Base-by-base conservation (phyloP, 1,284 basidiomycete species). In the Porodaedalea pini region DNA sequence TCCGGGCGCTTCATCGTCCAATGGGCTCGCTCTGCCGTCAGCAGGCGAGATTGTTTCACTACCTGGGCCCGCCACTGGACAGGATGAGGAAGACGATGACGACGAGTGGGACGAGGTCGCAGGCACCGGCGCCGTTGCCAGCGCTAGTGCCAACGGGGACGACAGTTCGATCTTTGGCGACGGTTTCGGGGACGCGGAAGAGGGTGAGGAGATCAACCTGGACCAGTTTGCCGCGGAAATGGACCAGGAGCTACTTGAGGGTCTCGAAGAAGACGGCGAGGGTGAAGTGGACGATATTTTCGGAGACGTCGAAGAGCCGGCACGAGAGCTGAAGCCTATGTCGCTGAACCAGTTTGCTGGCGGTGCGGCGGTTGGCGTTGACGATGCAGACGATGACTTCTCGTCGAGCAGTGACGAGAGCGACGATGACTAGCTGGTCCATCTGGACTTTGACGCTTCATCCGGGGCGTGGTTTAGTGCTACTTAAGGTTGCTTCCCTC, bases 321-420 rank as follows among this genome's bases (percentile, higher is more conserved):
- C 65, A 41, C 50, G 52, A 11, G 63, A 68, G 13, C 51, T 27
- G 65, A 48, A 66, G 45, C 83, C 82, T 13, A 76, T 85, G 31
- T 82, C 83, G 41, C 62, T 85, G 66, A 77, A 78, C 59, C 73
- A 78, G 63, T 73, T 80, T 57, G 81, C 75, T 13, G 72, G 71
- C 32, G 78, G 72, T 39, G 53, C 40, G 49, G 69, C 67, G 32
- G 66, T 66, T 19, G 73, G 69, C 56, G 72, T 64, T 45, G 75
- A 76, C 37, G 81, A 86, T 36, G 36, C 31, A 7, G 62, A 63
- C 48, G 84, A 86, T 52, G 83, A 84, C 55, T 83, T 76, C 57
- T 76, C 79, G 40, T 79, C 78, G 37, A 86, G 54, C 11, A 63
- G 83, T 62, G 86, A 86, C 10, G 84, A 86, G 2, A 86, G 81